These are phyloP conservation scores for Torulaspora indica DNA, from an alignment of 805 yeast genomes.

Conservation along the genomic window DNA sequence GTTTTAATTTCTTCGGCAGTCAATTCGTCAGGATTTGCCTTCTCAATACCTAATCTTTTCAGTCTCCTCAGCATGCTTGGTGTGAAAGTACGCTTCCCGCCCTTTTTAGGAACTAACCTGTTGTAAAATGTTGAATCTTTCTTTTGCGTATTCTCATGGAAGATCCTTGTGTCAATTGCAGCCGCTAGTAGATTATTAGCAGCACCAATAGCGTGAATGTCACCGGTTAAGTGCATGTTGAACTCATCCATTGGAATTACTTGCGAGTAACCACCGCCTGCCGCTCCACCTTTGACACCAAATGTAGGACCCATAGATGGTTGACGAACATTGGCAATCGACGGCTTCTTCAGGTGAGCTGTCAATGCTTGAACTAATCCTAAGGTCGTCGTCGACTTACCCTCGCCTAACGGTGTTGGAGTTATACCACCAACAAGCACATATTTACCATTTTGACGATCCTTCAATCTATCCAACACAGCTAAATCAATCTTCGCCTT, in stretches of 20 bases:
- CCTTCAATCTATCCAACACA: slow-evolving; percentile 61
- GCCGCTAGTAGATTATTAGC: slow-evolving; percentile 94
- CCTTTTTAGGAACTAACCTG: slow-evolving; percentile 80
- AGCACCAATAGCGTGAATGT: slow-evolving; percentile 91
- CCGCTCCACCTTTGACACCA: slow-evolving; percentile 99
- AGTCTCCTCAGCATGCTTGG: slow-evolving; percentile 73
- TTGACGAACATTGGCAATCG: slow-evolving; percentile 94
- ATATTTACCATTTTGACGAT: slow-evolving; percentile 70
- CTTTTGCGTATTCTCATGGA: slow-evolving; percentile 86
- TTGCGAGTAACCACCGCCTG: slow-evolving; percentile 98
- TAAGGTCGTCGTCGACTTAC: slow-evolving; percentile 93
- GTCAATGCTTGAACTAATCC: slow-evolving; percentile 97
- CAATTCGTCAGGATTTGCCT: slow-evolving; percentile 75
- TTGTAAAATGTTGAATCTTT: slow-evolving; percentile 71
- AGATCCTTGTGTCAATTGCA: slow-evolving; percentile 94
- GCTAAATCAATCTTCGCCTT: slow-evolving; percentile 83
- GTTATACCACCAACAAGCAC: slow-evolving; percentile 95
- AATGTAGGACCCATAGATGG: slow-evolving; percentile 99
- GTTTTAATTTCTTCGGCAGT: slow-evolving; percentile 66
- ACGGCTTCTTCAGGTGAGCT: slow-evolving; percentile 75
- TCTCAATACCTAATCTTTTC: slow-evolving; percentile 71
- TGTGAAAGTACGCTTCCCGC: slow-evolving; percentile 75
- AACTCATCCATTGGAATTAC: slow-evolving; percentile 99
- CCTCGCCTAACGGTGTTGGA: slow-evolving; percentile 97
- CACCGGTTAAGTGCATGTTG: slow-evolving; percentile 96